Base-by-base conservation (phyloP, 176 grass and related monocot genomes). In the Aegilops sharonensis region DNA sequence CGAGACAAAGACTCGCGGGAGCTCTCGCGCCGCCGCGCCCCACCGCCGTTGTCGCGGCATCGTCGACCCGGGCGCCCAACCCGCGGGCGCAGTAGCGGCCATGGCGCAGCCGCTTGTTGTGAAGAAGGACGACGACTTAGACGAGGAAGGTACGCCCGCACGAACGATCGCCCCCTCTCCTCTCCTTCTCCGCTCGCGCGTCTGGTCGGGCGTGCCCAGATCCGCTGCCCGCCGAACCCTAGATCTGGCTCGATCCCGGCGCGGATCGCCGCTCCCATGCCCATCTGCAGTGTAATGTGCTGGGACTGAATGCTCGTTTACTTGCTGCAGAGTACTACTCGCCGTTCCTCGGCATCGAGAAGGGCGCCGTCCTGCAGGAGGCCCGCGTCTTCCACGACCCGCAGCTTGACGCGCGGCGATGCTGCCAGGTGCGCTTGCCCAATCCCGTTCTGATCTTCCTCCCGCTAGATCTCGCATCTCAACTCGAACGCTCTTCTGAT, bases 71-170 rank as follows among this genome's bases (percentile, higher is more conserved):
- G 75, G 81, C 75, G 66, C 66, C 32, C 39, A 20, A 77, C 15
- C 42, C 68, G 5, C 14, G 45, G 24, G 82, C 23, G 34, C 81
- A 80, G 56, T 80, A 66, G 81, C 67, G 59, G 81, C 84, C 88
- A 99, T 99, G 97, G 90, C 94, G 73, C 94, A 99, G 83, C 92
- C 89, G 80, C 89, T 97, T 56, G 84, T 94, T 62, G 85, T 95
- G 60, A 99, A 99, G 94, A 99, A 99, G 89, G 97, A 99, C 85
- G 97, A 99, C 71, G 97, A 99, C 76, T 70, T 85, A 68, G 97
- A 99, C 71, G 94, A 99, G 72, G 97, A 99, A 97, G 94, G 97
- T 97, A 80, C 23, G 75, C 30, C 18, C 37, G 34, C 43, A 31
- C 85, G 62, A 29, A 40, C 18, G 17, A 31, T 20, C 31, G 7